These are phyloP conservation scores for Tephrocybe sp. DNA, from an alignment of 768 basidiomycete species.

Conservation along the genomic window DNA sequence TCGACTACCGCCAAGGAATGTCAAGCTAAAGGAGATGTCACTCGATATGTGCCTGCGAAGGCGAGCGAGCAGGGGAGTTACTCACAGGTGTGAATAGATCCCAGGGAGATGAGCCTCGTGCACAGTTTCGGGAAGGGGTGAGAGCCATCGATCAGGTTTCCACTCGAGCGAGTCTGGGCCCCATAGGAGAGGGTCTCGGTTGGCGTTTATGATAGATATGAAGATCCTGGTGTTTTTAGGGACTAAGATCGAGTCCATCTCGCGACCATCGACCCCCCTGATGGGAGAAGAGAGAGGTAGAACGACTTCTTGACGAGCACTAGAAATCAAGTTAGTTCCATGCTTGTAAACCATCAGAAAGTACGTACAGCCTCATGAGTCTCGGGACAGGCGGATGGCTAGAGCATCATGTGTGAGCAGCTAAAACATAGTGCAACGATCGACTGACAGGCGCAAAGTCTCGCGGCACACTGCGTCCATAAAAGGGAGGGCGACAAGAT, in stretches of 20 bases:
- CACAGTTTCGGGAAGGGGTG: conserved; percentile 25
- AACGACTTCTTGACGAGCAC: conserved; percentile 25
- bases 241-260: conserved; percentile 19
- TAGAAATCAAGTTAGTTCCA: too few relatives aligned
- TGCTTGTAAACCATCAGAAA: too few relatives aligned
- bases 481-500: conserved; percentile 33
- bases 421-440: background rate
- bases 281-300: conserved; percentile 33
- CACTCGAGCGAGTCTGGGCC: conserved; percentile 36
- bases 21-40: conserved; percentile 24
- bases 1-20: conserved; percentile 31
- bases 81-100: conserved; percentile 21
- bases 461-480: conserved; percentile 39
- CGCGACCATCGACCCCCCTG: conserved; percentile 25
- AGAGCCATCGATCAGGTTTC: conserved; percentile 41
- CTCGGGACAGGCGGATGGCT: conserved; percentile 18
- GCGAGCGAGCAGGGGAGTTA: background rate
- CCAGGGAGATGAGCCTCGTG: conserved; percentile 26
- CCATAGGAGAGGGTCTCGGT: conserved; percentile 32
- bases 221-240: conserved; percentile 21
- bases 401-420: too few relatives aligned
- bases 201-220: conserved; percentile 29
- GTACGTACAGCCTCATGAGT: conserved; percentile 19
- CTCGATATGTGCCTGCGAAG: background rate
- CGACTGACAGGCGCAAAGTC: conserved; percentile 38